phyloP scores from a whole-genome alignment of 1,284 basidiomycete genomes.

The Cutaneotrichosporon mucoides region DNA sequence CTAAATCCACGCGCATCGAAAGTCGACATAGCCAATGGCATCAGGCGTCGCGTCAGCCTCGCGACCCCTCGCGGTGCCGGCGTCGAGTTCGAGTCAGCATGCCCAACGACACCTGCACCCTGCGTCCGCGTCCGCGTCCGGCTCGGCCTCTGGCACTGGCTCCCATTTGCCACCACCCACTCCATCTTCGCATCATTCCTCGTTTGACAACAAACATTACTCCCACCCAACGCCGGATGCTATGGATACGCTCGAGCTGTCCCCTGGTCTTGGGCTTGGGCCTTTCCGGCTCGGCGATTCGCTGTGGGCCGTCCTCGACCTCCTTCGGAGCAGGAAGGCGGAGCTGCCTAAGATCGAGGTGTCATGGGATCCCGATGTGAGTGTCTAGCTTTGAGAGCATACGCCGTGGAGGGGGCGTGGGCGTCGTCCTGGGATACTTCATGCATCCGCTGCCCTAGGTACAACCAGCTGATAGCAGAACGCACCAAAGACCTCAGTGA shows the following conservation, averaged over 20 bases:
- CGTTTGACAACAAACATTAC: not conserved
- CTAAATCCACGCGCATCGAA: too few species aligned
- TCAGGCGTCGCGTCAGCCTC: not conserved
- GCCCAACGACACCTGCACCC: not conserved
- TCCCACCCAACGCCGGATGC: not conserved
- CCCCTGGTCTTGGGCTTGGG: conserved; percentile 71
- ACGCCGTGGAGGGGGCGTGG: too few species aligned
- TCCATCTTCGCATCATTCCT: not conserved
- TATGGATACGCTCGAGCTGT: conserved; percentile 61
- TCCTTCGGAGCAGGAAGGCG: conserved; percentile 53
- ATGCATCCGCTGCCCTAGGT: not conserved
- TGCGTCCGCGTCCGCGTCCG: not conserved
- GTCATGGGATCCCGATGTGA: conserved; percentile 71
- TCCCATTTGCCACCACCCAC: conserved; percentile 4
- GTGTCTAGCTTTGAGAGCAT: not conserved
- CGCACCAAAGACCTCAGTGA: conserved; percentile 63
- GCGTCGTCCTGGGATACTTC: too few species aligned
- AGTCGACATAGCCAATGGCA: too few species aligned
- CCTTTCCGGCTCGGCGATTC: conserved; percentile 74
- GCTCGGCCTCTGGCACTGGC: too few species aligned
- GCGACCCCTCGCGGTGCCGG: not conserved
- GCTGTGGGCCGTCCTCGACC: conserved; percentile 72
- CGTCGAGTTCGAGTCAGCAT: too few species aligned
- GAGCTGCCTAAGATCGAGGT: conserved; percentile 74
- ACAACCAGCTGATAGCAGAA: conserved; percentile 20